Base-by-base conservation (phyloP, 2,329 filamentous ascomycete genomes). In the Fusarium mundagurra region DNA sequence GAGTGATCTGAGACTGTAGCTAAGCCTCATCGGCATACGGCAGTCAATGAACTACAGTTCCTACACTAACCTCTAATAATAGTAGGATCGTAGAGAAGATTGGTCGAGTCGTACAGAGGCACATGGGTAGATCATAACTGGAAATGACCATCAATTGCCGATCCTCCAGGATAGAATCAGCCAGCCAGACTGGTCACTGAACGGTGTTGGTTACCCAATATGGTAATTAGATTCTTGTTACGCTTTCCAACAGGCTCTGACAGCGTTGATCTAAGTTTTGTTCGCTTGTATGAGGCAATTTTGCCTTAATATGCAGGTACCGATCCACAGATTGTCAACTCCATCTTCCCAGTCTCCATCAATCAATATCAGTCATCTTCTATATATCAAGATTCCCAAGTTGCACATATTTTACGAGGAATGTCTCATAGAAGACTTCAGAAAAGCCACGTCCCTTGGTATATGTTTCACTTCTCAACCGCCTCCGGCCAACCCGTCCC, bases 131-230 rank as follows among this genome's bases (percentile, higher is more conserved):
- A 55, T 41, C 51, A 18, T 55, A 31, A 55, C 51, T 55, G 36
- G 51, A 53, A 55, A 53, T 61, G 43, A 39, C 34, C 55, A 44
- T 55, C 44, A 50, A 57, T 57, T 58, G 64, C 62, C 58, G 61
- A 73, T 71, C 71, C 47, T 57, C 44, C 38, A 31, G 45, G 45
- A 58, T 33, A 20, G 31, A 55, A 33, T 59, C 41, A 54, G 51
- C 71, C 71, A 72, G 67, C 71, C 63, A 74, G 59, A 60, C 71
- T 61, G 58, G 48, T 61, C 67, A 59, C 71, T 58, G 55, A 61
- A 45, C 45, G 48, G 22, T 64, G 33, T 53, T 36, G 27, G 24
- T 65, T 72, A 18, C 71, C 67, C 43, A 54, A 69, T 55, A 44
- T 34, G 44, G 71, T 33, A 74, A 69, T n/a, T 53, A 27, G 13